Evolutionary conservation across 768 basidiomycete genomes (phyloP), one percentile per base, ranked within the genome.

Genomic region (Psilocybe cyanescens): DNA sequence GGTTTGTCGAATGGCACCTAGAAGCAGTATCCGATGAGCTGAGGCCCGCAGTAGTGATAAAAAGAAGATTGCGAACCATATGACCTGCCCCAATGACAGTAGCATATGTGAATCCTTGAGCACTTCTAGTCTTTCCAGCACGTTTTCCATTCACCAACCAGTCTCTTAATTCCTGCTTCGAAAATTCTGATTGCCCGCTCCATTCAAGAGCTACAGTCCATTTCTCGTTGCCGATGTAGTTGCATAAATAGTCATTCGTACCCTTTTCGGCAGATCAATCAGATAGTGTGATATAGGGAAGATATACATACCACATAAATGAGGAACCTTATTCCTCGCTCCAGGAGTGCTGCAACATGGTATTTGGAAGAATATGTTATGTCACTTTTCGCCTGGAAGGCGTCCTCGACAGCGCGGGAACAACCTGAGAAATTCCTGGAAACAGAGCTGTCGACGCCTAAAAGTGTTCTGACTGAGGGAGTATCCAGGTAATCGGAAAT

Each of bases 201-300:
- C 93, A 94, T 58, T 90, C 85, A 62, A 95, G 77, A 30, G 75
- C 74, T 53, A 87, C 73, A 6, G 86, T 85, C 91, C 91, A 94
- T 30, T 81, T 76, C 66, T 88, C 83, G 70, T 93, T 93, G 4
- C 87, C 89, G 30, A 90, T 74, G 81, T 86, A 88, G 70, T 91
- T 91, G 72, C 90, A 92, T 55, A 86, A 86, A 86, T 85, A 90
- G 65, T 91, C 89, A 60, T 88, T 86, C 35, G 79, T 80, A 6
- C 89, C 90, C 66, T 67, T 16, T 17, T 29, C 24, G 35, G 8
- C 24, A 28, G 33, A 35, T 35, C 7, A 35, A 35, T 35, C 4
- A 35, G 33, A 35, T 6, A 35, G 33, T 6, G 33, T 11, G 33
- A 35, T 35, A 35, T 2, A 28, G 11, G 31, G 17, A 24, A 16